phyloP scores from a whole-genome alignment of 495 filamentous ascomycete genomes.

The Aspergillus cavernicola region DNA sequence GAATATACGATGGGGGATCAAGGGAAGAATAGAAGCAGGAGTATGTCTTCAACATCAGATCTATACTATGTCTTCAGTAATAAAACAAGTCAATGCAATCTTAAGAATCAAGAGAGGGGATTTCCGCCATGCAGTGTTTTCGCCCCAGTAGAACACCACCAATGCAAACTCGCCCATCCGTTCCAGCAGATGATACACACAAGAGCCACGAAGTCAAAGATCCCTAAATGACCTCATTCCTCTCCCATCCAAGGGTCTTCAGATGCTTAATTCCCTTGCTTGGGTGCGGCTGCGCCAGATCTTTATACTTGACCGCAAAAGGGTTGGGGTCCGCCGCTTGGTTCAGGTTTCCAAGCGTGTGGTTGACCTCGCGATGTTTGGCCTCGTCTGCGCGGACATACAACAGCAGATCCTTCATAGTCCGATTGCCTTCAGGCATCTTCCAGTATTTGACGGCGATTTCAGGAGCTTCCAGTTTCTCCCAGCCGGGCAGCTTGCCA shows the following conservation, averaged over 20 bases:
- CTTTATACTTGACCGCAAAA: slow-evolving; percentile 72
- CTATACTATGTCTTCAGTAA: too few species aligned
- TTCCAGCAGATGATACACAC: neutral
- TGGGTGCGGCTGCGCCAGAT: slow-evolving; percentile 59
- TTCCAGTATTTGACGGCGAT: slow-evolving; percentile 89
- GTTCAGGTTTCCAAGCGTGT: slow-evolving; percentile 82
- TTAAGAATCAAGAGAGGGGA: too few species aligned
- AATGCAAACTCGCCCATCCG: neutral
- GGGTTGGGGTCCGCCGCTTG: slow-evolving; percentile 87
- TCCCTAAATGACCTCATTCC: slow-evolving; percentile 71
- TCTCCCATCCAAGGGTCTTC: slow-evolving; percentile 74
- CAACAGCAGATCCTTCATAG: slow-evolving; percentile 79
- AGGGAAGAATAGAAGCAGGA: too few species aligned
- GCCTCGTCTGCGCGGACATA: slow-evolving; percentile 94
- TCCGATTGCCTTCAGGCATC: slow-evolving; percentile 79
- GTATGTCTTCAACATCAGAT: too few species aligned
- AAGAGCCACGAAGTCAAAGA: neutral
- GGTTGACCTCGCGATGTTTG: slow-evolving; percentile 97
- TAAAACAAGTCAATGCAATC: too few species aligned
- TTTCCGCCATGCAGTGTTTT: neutral
- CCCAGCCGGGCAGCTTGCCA: slow-evolving; percentile 80
- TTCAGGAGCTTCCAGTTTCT: slow-evolving; percentile 72
- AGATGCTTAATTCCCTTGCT: slow-evolving; percentile 65
- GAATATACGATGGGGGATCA: too few species aligned
- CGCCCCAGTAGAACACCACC: neutral